A percentile compares a stretch with the other conserved stretches of the same genome.
phyloP scores from a whole-genome alignment of 2,329 filamentous ascomycete species.

The Hypomyces perniciosus region DNA sequence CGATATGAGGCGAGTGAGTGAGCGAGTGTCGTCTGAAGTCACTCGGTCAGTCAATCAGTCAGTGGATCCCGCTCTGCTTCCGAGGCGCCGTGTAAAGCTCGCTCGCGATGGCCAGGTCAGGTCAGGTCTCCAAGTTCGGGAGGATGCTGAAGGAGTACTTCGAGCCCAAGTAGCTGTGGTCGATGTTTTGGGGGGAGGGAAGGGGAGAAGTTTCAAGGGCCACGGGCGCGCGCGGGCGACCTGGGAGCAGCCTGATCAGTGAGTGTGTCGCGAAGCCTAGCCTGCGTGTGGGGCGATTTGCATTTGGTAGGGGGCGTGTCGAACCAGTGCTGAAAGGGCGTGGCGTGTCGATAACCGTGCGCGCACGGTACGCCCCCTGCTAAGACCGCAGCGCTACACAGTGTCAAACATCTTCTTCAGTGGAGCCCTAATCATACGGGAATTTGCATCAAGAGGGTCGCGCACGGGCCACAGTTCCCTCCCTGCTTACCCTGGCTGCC shows the following conservation, averaged over 20 bases:
- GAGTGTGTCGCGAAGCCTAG: not conserved
- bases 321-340: not conserved
- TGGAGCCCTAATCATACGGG: slow-evolving; percentile 6
- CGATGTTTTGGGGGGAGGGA: slow-evolving; percentile 33
- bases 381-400: not conserved
- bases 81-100: slow-evolving; percentile 13
- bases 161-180: slow-evolving; percentile 35
- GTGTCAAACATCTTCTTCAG: slow-evolving; percentile 1
- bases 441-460: slow-evolving; percentile 5
- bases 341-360: not conserved
- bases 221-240: slow-evolving; percentile 18
- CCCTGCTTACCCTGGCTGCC: not conserved
- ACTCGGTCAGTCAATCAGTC: not conserved
- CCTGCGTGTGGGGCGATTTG: not conserved
- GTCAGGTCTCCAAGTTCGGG: slow-evolving; percentile 13
- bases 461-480: slow-evolving; percentile 4
- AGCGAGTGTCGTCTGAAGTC: not conserved
- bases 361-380: no score
- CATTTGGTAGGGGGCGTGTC: not conserved
- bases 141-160: slow-evolving; percentile 31
- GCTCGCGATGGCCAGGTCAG: slow-evolving; percentile 13
- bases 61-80: slow-evolving; percentile 1
- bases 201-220: slow-evolving; percentile 24
- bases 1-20: no score
- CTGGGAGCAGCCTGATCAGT: not conserved